Conservation (phyloP, 306 rosid species). For the Spatholobus suberectus region DNA sequence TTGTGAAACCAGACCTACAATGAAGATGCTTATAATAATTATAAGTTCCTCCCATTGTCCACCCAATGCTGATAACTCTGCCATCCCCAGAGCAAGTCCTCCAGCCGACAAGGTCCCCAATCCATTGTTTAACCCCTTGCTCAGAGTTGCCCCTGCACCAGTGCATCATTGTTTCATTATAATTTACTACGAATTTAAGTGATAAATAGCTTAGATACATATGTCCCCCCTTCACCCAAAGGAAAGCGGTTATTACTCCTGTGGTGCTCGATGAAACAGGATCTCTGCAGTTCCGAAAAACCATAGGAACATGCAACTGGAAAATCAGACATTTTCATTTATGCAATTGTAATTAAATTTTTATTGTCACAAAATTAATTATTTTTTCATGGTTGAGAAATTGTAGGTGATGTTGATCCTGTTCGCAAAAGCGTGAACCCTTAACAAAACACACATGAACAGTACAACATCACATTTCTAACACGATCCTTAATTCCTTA, state of each 20-base stretch:
- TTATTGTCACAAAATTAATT: not conserved
- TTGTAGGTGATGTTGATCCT: not conserved
- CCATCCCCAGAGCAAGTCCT: slow-evolving; percentile 85
- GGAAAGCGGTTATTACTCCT: too few relatives aligned
- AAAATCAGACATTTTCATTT: not conserved
- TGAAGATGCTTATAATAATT: slow-evolving; percentile 67
- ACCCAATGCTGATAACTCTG: slow-evolving; percentile 66
- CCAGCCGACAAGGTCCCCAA: slow-evolving; percentile 92
- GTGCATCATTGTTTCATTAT: not conserved
- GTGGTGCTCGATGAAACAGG: too few relatives aligned
- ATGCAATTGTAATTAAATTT: not conserved
- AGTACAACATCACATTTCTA: too few relatives aligned
- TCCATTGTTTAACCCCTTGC: slow-evolving; percentile 93
- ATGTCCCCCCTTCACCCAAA: not conserved
- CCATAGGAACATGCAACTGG: not conserved
- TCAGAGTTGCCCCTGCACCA: slow-evolving; percentile 86
- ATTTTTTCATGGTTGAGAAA: not conserved
- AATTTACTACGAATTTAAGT: not conserved
- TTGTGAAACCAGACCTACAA: slow-evolving; percentile 52
- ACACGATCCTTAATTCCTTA: too few relatives aligned
- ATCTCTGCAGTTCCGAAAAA: too few relatives aligned
- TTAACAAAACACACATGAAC: too few relatives aligned
- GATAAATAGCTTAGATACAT: not conserved
- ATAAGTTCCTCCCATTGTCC: slow-evolving; percentile 80
- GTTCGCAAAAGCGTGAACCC: too few relatives aligned